Percentiles rank a stretch among this genome's conserved stretches.
These are phyloP conservation scores for Fusarium liriodendri DNA, from an alignment of 2,329 filamentous ascomycete genomes.

Conservation along the genomic window DNA sequence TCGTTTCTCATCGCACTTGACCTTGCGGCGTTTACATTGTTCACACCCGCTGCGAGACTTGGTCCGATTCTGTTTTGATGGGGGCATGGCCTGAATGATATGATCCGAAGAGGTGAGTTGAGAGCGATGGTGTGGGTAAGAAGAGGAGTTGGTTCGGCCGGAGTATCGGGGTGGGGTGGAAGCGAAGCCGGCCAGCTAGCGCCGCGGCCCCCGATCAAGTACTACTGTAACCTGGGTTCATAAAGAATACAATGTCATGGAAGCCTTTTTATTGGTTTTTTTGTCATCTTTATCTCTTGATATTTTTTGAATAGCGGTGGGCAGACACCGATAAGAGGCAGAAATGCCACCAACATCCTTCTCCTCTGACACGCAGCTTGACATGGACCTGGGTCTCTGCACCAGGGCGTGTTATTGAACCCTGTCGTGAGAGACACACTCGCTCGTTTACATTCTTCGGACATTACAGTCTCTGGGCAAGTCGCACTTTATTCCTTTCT, in stretches of 20 bases:
- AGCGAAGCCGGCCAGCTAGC: background rate
- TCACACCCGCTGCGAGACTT: background rate
- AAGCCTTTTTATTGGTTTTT: background rate
- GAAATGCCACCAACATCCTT: background rate
- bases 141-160: background rate
- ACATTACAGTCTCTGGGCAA: too few relatives aligned
- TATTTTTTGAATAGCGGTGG: background rate
- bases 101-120: background rate
- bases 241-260: background rate
- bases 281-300: background rate
- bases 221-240: background rate
- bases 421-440: background rate
- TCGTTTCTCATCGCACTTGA: background rate
- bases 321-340: background rate
- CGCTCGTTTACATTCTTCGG: background rate
- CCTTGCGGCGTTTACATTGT: conserved; percentile 1
- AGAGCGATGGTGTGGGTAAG: background rate
- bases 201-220: background rate
- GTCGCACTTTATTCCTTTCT: background rate
- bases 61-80: background rate
- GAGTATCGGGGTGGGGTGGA: background rate
- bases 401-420: background rate
- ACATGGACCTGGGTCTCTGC: background rate
- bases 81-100: background rate
- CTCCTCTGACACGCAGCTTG: background rate